Base-by-base conservation (phyloP, 768 basidiomycete species). In the Hemileccinum rubropunctum region DNA sequence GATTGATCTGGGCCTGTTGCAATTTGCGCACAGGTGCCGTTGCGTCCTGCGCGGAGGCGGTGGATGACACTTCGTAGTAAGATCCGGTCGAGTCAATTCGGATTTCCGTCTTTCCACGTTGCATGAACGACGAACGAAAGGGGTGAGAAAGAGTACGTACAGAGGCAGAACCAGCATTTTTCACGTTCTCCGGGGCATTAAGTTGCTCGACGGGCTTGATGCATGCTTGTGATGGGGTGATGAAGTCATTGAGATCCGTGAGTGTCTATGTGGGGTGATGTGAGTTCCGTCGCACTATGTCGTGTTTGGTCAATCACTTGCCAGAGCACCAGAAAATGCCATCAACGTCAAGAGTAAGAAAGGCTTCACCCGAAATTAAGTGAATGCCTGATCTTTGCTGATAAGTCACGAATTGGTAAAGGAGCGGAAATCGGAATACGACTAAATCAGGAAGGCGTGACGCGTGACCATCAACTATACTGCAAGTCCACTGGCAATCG, bases 201-300 rank as follows among this genome's bases (percentile, higher is more conserved):
- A 71, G 68, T 51, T 78, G 74, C 58, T 83, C 76, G 20, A 98
- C 92, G 0, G 97, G 95, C 63, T 98, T 97, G 71, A 98, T 98
- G 70, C 97, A 99, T 17, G 89, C 89, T 71, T 98, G 95, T 1
- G 93, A 88, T 2, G 97, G 97, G 0, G 91, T 88, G 37, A 99
- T 91, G 67, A 94, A 99, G 70, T 98, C 97, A 67, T 98, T 98
- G 43, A 98, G 78, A 70, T 95, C 95, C 17, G 91, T 92, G 41
- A 98, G 73, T 9, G 88, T 94, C 91, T 94, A 45, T 28, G 50
- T 42, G 11, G 28, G 46, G 30, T 23, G 23, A 52, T 41, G 26
- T 56, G 52, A 50, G 56, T 42, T 32, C 47, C 45, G 32, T 30
- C 30, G 14, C 37, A n/a, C n/a, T n/a, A n/a, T n/a, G 43, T n/a